A percentile compares a stretch with the other conserved stretches of the same genome.
phyloP scores from a whole-genome alignment of 768 basidiomycete genomes.

The Tylopilus sp. region DNA sequence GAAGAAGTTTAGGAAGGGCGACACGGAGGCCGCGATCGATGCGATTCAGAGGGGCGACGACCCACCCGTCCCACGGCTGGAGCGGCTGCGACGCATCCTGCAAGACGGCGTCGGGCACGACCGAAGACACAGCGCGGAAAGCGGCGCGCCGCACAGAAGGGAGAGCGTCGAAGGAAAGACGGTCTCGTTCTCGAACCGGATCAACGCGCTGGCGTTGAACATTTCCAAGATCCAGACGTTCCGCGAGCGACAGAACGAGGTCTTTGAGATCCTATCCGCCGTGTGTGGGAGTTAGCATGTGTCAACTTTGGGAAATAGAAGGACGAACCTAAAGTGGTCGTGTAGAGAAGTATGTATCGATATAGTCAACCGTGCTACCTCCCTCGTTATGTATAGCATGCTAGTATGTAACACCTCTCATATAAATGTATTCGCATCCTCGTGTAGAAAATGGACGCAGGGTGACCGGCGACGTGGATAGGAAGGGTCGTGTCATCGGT shows the following conservation, averaged over 20 bases:
- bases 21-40: constrained; percentile 50
- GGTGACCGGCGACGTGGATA: too few species aligned
- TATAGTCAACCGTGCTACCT: neutral
- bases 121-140: neutral
- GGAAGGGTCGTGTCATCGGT: too few species aligned
- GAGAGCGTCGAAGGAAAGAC: constrained; percentile 61
- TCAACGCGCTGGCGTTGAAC: constrained; percentile 68
- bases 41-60: constrained; percentile 31
- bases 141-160: constrained; percentile 29
- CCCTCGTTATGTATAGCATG: neutral
- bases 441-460: too few species aligned
- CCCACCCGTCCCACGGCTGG: constrained; percentile 46
- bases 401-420: neutral
- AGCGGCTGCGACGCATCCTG: constrained; percentile 54
- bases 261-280: constrained; percentile 54
- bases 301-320: neutral
- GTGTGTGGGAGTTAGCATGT: constrained; percentile 17
- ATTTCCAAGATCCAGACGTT: constrained; percentile 73
- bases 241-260: constrained; percentile 62
- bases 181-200: constrained; percentile 70
- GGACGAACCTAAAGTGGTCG: neutral
- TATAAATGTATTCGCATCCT: neutral
- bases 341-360: constrained; percentile 1
- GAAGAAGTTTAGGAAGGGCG: constrained; percentile 48
- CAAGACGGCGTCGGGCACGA: constrained; percentile 54